Evolutionary conservation across 2,329 filamentous ascomycete genomes (phyloP).

Genomic region (Cercospora zeina): DNA sequence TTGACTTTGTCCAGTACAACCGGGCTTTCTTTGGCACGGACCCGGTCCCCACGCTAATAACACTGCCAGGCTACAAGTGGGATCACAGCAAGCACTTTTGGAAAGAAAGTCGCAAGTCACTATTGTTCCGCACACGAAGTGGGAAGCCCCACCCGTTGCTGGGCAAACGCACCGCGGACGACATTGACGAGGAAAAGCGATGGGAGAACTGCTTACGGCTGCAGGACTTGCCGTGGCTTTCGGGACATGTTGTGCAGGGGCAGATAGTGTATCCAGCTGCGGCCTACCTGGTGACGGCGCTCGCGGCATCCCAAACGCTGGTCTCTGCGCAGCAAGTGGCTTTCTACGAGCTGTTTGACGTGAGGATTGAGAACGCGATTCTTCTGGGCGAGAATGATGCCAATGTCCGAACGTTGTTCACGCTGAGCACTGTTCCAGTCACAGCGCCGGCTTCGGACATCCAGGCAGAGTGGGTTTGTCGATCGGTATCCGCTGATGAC

Average conservation of each 20-base stretch:
- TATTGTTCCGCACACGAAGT: slow-evolving; percentile 6
- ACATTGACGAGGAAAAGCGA: not conserved
- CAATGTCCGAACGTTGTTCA: slow-evolving; percentile 4
- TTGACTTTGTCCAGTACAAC: slow-evolving; percentile 4
- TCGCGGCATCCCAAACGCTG: slow-evolving; percentile 26
- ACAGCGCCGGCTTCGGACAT: slow-evolving; percentile 4
- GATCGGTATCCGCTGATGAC: slow-evolving; percentile 12
- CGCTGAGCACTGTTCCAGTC: slow-evolving; percentile 13
- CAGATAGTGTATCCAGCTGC: slow-evolving; percentile 40
- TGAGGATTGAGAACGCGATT: slow-evolving; percentile 26
- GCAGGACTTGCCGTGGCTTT: slow-evolving; percentile 39
- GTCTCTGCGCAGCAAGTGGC: slow-evolving; percentile 6
- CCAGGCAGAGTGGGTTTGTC: slow-evolving; percentile 16
- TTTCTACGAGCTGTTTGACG: slow-evolving; percentile 10
- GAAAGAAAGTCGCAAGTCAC: slow-evolving; percentile 12
- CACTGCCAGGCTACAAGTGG: slow-evolving; percentile 27
- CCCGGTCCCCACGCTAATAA: not conserved
- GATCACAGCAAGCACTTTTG: slow-evolving; percentile 23
- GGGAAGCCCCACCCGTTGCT: slow-evolving; percentile 15
- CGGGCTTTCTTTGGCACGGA: slow-evolving; percentile 9
- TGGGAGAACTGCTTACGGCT: slow-evolving; percentile 21
- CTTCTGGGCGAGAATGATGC: slow-evolving; percentile 26
- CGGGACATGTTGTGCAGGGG: slow-evolving; percentile 37
- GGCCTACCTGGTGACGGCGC: slow-evolving; percentile 28
- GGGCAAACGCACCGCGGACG: slow-evolving; percentile 4